phyloP scores from a whole-genome alignment of 2,329 filamentous ascomycete species.

The Uncinocarpus reesii region DNA sequence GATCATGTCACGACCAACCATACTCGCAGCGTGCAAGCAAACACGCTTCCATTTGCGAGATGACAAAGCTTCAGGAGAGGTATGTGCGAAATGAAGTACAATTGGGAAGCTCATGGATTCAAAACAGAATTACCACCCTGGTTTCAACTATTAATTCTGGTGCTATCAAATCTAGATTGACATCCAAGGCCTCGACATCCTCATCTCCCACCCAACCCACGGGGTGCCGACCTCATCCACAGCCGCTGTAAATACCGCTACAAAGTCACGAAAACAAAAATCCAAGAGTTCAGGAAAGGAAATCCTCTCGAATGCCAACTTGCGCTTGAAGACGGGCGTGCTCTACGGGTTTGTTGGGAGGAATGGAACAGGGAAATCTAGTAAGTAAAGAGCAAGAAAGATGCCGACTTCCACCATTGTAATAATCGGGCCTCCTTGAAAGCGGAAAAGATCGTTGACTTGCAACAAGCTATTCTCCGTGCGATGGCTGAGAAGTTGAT shows the following conservation, averaged over 20 bases:
- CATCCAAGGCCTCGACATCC: slow-evolving; percentile 62
- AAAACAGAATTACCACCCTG: too few relatives aligned
- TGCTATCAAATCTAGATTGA: slow-evolving; percentile 43
- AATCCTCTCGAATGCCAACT: slow-evolving; percentile 57
- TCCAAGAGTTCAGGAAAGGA: slow-evolving; percentile 47
- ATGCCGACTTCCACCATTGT: background rate
- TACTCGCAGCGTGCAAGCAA: slow-evolving; percentile 56
- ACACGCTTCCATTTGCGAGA: slow-evolving; percentile 54
- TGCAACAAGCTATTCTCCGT: slow-evolving; percentile 52
- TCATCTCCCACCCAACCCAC: slow-evolving; percentile 48
- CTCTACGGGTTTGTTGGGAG: slow-evolving; percentile 70
- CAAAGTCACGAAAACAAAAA: slow-evolving; percentile 39
- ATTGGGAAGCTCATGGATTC: too few relatives aligned
- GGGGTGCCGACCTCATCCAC: background rate
- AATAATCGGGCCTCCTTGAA: too few relatives aligned
- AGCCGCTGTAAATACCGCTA: slow-evolving; percentile 19
- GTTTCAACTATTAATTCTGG: background rate
- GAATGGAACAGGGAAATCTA: slow-evolving; percentile 77
- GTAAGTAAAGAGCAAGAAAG: slow-evolving; percentile 39
- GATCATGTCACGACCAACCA: too few relatives aligned
- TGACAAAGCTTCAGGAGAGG: slow-evolving; percentile 46
- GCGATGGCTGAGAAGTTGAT: slow-evolving; percentile 70
- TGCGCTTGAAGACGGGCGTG: slow-evolving; percentile 61
- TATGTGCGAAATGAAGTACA: slow-evolving; percentile 22
- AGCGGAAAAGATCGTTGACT: background rate